phyloP scores from a whole-genome alignment of 441 rosid species.

The Adansonia gregorii region DNA sequence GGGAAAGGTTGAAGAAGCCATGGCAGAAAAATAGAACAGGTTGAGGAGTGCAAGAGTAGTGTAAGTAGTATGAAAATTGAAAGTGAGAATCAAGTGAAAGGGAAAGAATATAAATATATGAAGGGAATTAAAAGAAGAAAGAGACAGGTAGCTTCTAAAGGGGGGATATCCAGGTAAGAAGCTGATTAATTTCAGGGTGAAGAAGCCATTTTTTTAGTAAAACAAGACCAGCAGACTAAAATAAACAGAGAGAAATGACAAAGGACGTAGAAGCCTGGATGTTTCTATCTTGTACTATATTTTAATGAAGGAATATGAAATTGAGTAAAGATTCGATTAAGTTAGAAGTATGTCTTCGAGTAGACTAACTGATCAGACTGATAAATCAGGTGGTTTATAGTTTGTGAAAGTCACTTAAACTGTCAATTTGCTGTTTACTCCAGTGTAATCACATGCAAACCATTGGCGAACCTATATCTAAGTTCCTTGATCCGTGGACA shows the following conservation, averaged over 20 bases:
- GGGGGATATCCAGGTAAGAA: constrained; percentile 55
- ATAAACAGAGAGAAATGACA: constrained; percentile 19
- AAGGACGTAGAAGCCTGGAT: constrained; percentile 35
- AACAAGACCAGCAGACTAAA: neutral
- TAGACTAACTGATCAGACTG: neutral
- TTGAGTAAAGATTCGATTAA: neutral
- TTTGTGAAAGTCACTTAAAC: neutral
- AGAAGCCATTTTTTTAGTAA: neutral
- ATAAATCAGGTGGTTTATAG: neutral
- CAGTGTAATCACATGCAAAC: neutral
- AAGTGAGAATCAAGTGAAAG: constrained; percentile 24
- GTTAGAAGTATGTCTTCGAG: neutral
- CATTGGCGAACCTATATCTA: neutral
- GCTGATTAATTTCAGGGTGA: constrained; percentile 18
- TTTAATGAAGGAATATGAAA: neutral
- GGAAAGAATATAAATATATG: constrained; percentile 33
- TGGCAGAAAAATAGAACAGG: constrained; percentile 17
- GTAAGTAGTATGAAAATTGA: neutral
- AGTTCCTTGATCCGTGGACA: constrained; percentile 2
- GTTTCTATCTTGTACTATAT: constrained; percentile 24
- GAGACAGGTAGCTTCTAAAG: constrained; percentile 53
- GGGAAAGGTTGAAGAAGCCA: constrained; percentile 33
- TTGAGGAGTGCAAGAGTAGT: neutral
- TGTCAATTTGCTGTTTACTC: neutral
- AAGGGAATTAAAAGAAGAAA: constrained; percentile 40